These are phyloP conservation scores for Dactylellina parvicollis DNA, from an alignment of 2,329 filamentous ascomycete genomes.

Conservation along the genomic window DNA sequence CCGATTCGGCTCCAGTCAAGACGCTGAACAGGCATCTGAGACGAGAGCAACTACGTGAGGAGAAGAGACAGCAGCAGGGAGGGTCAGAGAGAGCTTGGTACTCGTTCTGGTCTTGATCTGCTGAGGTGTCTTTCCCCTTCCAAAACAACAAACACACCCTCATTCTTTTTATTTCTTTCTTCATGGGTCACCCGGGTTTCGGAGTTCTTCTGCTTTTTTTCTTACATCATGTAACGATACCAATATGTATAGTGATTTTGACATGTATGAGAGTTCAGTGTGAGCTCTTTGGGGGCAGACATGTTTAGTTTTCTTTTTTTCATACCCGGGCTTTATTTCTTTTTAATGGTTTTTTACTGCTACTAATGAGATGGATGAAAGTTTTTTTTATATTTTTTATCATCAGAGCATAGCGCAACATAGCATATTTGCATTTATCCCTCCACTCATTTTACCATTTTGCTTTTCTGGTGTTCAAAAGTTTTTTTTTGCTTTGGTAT, in stretches of 20 bases:
- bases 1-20: conserved; percentile 8
- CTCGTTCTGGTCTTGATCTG: conserved; percentile 20
- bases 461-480: neutral
- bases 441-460: neutral
- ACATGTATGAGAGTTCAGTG: neutral
- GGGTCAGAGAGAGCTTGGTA: conserved; percentile 21
- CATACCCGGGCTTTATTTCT: neutral
- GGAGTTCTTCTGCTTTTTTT: neutral
- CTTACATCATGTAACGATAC: conserved; percentile 15
- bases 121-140: neutral
- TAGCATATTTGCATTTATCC: neutral
- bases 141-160: neutral
- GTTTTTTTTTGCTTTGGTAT: neutral
- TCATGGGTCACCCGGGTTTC: neutral
- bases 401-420: too few species aligned
- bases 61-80: neutral
- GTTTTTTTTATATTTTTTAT: too few species aligned
- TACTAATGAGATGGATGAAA: neutral
- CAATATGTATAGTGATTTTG: neutral
- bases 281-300: too few species aligned
- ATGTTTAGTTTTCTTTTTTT: neutral
- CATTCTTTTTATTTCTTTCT: conserved; percentile 3
- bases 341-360: conserved; percentile 5
- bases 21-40: conserved; percentile 37
- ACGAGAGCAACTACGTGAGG: conserved; percentile 31